Evolutionary conservation across 805 yeast genomes (phyloP).

Genomic region (Cyberlindnera bimundalis): DNA sequence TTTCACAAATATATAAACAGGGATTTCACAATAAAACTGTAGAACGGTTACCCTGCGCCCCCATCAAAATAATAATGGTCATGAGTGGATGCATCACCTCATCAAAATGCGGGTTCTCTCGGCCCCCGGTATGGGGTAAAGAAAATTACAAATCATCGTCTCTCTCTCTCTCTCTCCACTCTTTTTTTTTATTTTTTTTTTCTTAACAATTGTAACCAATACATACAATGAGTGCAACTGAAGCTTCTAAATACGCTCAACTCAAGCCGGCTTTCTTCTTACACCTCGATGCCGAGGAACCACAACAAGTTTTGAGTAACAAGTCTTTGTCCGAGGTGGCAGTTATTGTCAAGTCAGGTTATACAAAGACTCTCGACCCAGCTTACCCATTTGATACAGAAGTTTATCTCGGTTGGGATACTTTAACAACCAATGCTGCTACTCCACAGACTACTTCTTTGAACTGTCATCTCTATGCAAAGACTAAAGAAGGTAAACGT

Average conservation of each 20-base stretch:
- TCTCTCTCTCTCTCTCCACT: too few relatives aligned
- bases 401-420: constrained; percentile 44
- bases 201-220: background rate
- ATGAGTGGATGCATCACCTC: too few relatives aligned
- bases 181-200: background rate
- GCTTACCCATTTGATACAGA: constrained; percentile 37
- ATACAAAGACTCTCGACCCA: constrained; percentile 35
- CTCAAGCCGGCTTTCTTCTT: constrained; percentile 37
- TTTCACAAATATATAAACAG: too few relatives aligned
- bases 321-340: constrained; percentile 26
- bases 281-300: constrained; percentile 35
- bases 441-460: constrained; percentile 33
- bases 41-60: too few relatives aligned
- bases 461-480: constrained; percentile 49
- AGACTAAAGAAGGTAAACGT: constrained; percentile 40
- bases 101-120: too few relatives aligned
- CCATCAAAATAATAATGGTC: too few relatives aligned
- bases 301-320: constrained; percentile 29
- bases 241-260: constrained; percentile 10
- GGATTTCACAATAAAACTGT: too few relatives aligned
- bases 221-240: constrained; percentile 7
- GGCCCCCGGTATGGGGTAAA: too few relatives aligned
- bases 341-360: constrained; percentile 35
- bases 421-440: constrained; percentile 35
- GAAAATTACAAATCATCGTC: too few relatives aligned